These are phyloP conservation scores for Phytophthora colocasiae DNA, from an alignment of 352 stramenopile genomes.

Conservation along the genomic window DNA sequence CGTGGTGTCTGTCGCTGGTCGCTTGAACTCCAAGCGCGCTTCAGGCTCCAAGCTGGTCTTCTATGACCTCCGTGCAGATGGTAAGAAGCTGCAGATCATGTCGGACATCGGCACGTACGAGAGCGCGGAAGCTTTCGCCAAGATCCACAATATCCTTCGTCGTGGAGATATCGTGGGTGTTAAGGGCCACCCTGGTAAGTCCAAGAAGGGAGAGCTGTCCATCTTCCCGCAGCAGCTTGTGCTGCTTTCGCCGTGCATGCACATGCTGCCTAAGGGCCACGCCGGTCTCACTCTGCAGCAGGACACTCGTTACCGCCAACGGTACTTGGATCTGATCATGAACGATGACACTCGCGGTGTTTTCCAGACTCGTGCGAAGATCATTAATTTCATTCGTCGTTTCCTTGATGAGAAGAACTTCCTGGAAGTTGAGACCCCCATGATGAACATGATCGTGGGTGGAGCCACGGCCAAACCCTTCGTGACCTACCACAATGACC, in stretches of 20 bases:
- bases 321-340: constrained; percentile 97
- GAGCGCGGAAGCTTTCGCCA: constrained; percentile 56
- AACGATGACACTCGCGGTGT: constrained; percentile 94
- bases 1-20: constrained; percentile 93
- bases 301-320: constrained; percentile 90
- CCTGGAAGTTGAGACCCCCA: constrained; percentile 98
- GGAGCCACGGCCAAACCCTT: constrained; percentile 98
- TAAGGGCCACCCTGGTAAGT: constrained; percentile 95
- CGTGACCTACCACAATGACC: constrained; percentile 97
- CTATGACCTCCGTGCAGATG: constrained; percentile 97
- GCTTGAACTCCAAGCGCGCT: constrained; percentile 95
- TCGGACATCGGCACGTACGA: constrained; percentile 81
- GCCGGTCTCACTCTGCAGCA: constrained; percentile 72
- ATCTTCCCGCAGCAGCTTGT: constrained; percentile 93
- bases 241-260: constrained; percentile 86
- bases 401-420: constrained; percentile 95
- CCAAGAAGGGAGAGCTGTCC: constrained; percentile 97
- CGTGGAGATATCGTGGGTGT: constrained; percentile 98
- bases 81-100: constrained; percentile 98
- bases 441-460: constrained; percentile 96
- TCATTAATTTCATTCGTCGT: constrained; percentile 94
- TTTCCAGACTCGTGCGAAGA: constrained; percentile 94
- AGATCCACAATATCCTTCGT: constrained; percentile 92
- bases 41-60: constrained; percentile 98
- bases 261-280: constrained; percentile 85